Base-by-base conservation (phyloP, 805 yeast genomes). In the Metschnikowia kofuensis region DNA sequence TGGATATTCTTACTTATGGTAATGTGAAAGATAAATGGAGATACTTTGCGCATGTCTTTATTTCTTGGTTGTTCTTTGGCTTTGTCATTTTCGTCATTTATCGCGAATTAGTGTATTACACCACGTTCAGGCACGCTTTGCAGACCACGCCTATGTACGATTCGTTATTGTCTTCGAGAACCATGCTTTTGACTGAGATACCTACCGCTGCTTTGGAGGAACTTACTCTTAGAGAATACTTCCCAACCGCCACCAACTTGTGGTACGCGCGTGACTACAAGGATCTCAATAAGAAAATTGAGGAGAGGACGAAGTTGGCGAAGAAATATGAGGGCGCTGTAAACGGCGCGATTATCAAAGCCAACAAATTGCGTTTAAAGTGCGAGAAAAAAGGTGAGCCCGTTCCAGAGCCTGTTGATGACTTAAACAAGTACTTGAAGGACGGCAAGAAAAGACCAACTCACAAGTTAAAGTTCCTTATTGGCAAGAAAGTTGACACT, bases 401-500 rank as follows among this genome's bases (percentile, higher is more conserved):
- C 11, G 62, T 72, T 16, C 84, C 86, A 16, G 76, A 74, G 53
- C 84, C 86, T 4, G 77, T 72, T 45, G 75, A 83, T 60, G 84
- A 78, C 52, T 59, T 84, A 42, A 73, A 76, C 53, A 74, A 82
- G 39, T 89, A 87, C 65, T 81, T 89, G 52, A 85, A 86, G 68
- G 75, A 72, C 50, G 76, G 75, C 37, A 71, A 71, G 57, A 90
- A 89, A 73, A 79, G 92, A 58, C 97, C 97, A 42, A 84, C 88
- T 32, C 92, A 89, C 68, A 80, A 80, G 54, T 76, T 89, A 59
- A 80, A 79, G 60, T 82, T 82, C 48, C 67, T 87, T 50, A 75
- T 85, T 57, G 96, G 97, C 50, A 69, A 87, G 68, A 91, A 91
- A 70, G 96, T 91, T 48, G 85, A 85, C 59, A 86, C 97, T 32